These are phyloP conservation scores for Cadophora sp. DNA, from an alignment of 2,329 filamentous ascomycete genomes.

Conservation along the genomic window DNA sequence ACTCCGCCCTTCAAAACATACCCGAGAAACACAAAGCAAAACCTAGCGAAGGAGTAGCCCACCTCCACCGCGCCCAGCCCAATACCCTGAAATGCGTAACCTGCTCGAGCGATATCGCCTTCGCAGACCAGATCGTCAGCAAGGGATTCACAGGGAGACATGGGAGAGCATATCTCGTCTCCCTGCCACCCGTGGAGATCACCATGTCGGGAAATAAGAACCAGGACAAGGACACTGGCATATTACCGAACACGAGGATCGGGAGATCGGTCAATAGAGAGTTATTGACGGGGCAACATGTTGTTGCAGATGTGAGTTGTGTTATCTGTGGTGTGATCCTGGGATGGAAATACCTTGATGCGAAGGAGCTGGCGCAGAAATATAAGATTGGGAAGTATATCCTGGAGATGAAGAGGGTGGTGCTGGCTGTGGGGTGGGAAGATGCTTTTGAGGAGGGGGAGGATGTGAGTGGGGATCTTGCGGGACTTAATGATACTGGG, in stretches of 20 bases:
- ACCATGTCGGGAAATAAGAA: slow-evolving; percentile 23
- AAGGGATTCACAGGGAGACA: slow-evolving; percentile 72
- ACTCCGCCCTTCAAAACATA: slow-evolving; percentile 41
- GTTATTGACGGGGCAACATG: slow-evolving; percentile 67
- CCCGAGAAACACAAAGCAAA: slow-evolving; percentile 29
- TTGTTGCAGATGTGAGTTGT: slow-evolving; percentile 69
- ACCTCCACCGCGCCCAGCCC: slow-evolving; percentile 54
- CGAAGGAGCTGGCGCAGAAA: slow-evolving; percentile 62
- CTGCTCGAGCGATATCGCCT: slow-evolving; percentile 68
- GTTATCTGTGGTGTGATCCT: slow-evolving; percentile 60
- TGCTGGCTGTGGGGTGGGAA: slow-evolving; percentile 61
- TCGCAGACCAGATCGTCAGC: slow-evolving; percentile 65
- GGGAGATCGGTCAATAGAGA: slow-evolving; percentile 62
- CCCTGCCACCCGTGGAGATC: slow-evolving; percentile 45
- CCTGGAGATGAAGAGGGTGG: slow-evolving; percentile 65
- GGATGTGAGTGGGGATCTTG: slow-evolving; percentile 23
- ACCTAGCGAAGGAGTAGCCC: not conserved
- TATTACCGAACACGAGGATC: slow-evolving; percentile 62
- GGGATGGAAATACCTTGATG: slow-evolving; percentile 74
- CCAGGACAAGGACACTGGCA: slow-evolving; percentile 25
- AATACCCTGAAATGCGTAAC: slow-evolving; percentile 64
- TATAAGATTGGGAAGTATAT: slow-evolving; percentile 77
- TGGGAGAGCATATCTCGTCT: slow-evolving; percentile 68
- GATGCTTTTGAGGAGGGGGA: slow-evolving; percentile 45
- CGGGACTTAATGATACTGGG: slow-evolving; percentile 62